Conservation (phyloP, 768 basidiomycete genomes). For the Auricularia sp. region DNA sequence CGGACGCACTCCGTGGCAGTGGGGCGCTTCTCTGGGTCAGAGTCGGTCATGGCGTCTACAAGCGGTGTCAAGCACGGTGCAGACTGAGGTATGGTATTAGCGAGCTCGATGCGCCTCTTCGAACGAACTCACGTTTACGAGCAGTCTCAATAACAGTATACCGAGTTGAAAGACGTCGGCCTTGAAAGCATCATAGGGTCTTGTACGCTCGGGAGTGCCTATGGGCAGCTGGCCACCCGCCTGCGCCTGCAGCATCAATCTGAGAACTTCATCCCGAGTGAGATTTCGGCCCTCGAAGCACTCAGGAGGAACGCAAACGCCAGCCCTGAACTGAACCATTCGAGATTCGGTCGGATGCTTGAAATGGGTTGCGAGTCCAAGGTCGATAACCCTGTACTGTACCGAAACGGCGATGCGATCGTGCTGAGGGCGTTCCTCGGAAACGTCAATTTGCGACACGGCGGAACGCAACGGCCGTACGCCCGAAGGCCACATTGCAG, state of each 20-base stretch:
- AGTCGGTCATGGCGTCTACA: not conserved
- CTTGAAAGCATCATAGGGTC: not conserved
- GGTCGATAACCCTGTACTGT: not conserved
- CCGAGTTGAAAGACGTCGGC: not conserved
- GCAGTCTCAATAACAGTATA: not conserved
- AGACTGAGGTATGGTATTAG: not conserved
- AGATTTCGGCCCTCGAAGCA: not conserved
- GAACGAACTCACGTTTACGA: not conserved
- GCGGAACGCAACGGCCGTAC: not conserved
- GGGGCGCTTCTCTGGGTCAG: not conserved
- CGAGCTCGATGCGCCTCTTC: no score
- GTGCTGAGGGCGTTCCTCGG: not conserved
- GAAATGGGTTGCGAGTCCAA: not conserved
- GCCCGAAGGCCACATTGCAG: not conserved
- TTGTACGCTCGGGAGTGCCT: not conserved
- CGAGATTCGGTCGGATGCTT: not conserved
- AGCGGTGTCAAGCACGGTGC: not conserved
- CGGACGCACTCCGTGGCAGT: not conserved
- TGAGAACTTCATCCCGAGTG: not conserved
- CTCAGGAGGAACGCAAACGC: not conserved
- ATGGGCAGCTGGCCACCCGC: not conserved
- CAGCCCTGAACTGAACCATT: not conserved
- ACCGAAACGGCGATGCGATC: not conserved
- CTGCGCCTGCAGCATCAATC: not conserved
- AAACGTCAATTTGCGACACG: not conserved